Base-by-base conservation (phyloP, 1,139 yeast species). In the Suhomyces bokatorum region DNA sequence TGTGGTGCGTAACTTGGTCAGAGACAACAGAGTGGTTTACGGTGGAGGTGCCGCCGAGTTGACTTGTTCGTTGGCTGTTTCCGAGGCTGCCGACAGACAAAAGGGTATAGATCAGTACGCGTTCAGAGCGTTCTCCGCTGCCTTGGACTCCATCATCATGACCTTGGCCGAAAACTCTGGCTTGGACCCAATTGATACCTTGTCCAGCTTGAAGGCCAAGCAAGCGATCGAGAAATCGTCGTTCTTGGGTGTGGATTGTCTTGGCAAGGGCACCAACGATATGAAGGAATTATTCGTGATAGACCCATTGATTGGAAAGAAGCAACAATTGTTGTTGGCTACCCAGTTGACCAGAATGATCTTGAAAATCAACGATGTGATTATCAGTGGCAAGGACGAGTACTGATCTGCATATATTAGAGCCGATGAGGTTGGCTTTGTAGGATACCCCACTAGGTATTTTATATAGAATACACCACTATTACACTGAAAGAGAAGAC, bases 11-110 rank as follows among this genome's bases (percentile, higher is more conserved):
- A 95, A 95, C 70, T 79, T 95, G 62, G 85, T 95, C 45, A 83
- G 86, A 62, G 98, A 95, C 64, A 85, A 83, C 63, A 80, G 97
- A 67, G 89, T 95, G 39, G 98, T 95, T 13, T 95, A 95, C 62
- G 99, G 99, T 52, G 99, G 99, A 56, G 99, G 99, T 57, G 97
- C 99, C 16, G 95, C 98, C 22, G 99, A 95, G 70, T 82, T 93
- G 45, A 77, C 97, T 1, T 87, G 96, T 72, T 90, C 98, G 13
- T 70, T 93, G 54, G 95, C 96, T 10, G 97, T 95, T 15, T 78
- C 91, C 45, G 89, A 85, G 42, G 96, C 87, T 52, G 98, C 98
- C 32, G 97, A 91, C 65, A 83, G 81, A 61, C 95, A 88, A 67
- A 84, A 83, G 59, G 98, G 98, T 48, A 91, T 93, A 55, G 98